Percentiles rank a stretch among this genome's conserved stretches.
Evolutionary conservation across 2,329 filamentous ascomycete species (phyloP).

Genomic region (Amesomyces nigricolor): DNA sequence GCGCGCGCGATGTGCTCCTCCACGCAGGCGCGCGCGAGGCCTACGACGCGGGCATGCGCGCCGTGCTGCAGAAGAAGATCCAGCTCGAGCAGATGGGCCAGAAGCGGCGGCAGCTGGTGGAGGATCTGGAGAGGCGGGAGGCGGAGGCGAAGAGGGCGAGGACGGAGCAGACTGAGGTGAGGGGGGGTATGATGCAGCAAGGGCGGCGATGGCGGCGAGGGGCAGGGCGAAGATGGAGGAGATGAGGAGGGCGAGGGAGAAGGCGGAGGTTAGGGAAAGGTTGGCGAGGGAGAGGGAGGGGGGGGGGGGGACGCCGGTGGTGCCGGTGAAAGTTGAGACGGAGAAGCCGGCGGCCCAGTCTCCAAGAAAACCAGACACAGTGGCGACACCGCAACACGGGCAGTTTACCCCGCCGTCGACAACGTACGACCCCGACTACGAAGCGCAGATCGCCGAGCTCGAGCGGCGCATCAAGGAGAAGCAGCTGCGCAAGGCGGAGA

Average conservation of each 20-base stretch:
- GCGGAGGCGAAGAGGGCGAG: conserved; percentile 63
- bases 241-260: conserved; percentile 36
- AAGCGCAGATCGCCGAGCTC: conserved; percentile 39
- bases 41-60: conserved; percentile 73
- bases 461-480: conserved; percentile 40
- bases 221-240: conserved; percentile 35
- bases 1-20: conserved; percentile 77
- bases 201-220: conserved; percentile 32
- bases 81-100: conserved; percentile 70
- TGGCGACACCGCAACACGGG: too few relatives aligned
- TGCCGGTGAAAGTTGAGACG: too few relatives aligned
- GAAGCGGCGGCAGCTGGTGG: conserved; percentile 69
- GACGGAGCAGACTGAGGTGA: conserved; percentile 15
- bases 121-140: conserved; percentile 55
- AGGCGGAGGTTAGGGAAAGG: conserved; percentile 36
- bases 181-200: conserved; percentile 26
- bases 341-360: too few relatives aligned
- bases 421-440: conserved; percentile 18
- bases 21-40: conserved; percentile 64
- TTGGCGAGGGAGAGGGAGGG: conserved; percentile 28
- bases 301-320: neutral
- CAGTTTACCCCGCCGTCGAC: neutral
- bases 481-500: conserved; percentile 36
- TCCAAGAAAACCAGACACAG: neutral
- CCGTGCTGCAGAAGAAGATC: conserved; percentile 61